A percentile compares a stretch with the other conserved stretches of the same genome.
phyloP scores from a whole-genome alignment of 441 rosid genomes.

The Sinapis alba region DNA sequence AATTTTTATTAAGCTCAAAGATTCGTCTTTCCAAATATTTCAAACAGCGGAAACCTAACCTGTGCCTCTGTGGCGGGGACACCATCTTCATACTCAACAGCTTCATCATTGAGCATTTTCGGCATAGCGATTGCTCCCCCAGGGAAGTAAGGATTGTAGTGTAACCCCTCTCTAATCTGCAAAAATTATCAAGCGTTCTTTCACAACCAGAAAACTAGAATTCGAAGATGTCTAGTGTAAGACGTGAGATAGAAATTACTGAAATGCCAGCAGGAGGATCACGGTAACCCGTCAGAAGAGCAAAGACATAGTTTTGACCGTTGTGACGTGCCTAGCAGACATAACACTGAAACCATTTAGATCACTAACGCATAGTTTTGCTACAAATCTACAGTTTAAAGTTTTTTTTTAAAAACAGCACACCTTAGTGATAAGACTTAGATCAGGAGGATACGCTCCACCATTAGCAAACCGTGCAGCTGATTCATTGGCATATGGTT shows the following conservation, averaged over 20 bases:
- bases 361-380: slow-evolving; percentile 2
- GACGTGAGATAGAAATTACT: slow-evolving; percentile 44
- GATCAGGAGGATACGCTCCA: slow-evolving; percentile 99
- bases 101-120: slow-evolving; percentile 95
- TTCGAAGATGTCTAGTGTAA: neutral
- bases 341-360: slow-evolving; percentile 14
- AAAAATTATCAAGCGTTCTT: slow-evolving; percentile 2
- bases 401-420: no score
- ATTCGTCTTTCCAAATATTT: neutral
- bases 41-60: slow-evolving; percentile 45
- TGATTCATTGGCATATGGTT: slow-evolving; percentile 88
- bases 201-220: neutral
- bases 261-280: slow-evolving; percentile 99
- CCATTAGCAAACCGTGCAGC: slow-evolving; percentile 99
- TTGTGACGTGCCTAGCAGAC: slow-evolving; percentile 93
- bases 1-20: slow-evolving; percentile 6
- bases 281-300: slow-evolving; percentile 95
- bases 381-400: neutral
- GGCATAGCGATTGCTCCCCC: slow-evolving; percentile 99
- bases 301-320: slow-evolving; percentile 97
- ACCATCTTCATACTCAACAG: slow-evolving; percentile 98
- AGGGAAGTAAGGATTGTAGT: slow-evolving; percentile 98
- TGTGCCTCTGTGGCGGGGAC: slow-evolving; percentile 97
- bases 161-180: slow-evolving; percentile 93
- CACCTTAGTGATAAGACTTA: slow-evolving; percentile 98